These are phyloP conservation scores for Phytophthora pistaciae DNA, from an alignment of 352 stramenopile species.

Conservation along the genomic window DNA sequence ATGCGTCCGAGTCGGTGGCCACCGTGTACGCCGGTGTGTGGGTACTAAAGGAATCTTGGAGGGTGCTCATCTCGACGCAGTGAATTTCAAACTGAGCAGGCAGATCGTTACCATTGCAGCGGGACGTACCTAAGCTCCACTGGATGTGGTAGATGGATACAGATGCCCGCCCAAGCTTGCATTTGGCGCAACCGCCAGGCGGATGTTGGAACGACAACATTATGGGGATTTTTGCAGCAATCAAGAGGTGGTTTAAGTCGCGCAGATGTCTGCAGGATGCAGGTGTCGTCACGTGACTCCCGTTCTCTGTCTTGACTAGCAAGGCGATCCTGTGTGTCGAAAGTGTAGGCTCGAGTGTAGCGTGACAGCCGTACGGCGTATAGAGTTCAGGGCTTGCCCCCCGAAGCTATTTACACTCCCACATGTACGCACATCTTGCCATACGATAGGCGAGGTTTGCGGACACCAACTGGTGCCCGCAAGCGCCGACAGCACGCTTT, in stretches of 20 bases:
- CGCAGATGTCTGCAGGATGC: neutral
- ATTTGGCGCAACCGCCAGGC: neutral
- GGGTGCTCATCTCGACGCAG: conserved; percentile 7
- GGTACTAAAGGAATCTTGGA: neutral
- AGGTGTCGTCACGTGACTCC: neutral
- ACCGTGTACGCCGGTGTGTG: neutral
- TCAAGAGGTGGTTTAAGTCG: neutral
- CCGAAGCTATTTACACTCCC: neutral
- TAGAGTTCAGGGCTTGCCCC: neutral
- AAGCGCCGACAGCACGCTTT: neutral
- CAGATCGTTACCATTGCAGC: neutral
- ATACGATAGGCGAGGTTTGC: neutral
- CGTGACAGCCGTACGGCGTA: neutral
- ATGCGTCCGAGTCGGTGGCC: conserved; percentile 20
- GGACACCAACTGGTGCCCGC: conserved; percentile 4
- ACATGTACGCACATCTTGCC: neutral
- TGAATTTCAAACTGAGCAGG: conserved; percentile 21
- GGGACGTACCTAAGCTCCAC: neutral
- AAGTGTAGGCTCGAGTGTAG: neutral
- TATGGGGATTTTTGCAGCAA: neutral
- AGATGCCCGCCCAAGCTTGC: neutral
- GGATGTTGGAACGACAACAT: neutral
- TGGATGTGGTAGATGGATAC: neutral
- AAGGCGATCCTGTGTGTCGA: neutral
- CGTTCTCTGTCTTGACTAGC: neutral